Evolutionary conservation across 2,329 filamentous ascomycete species (phyloP), one percentile per base, ranked within the genome.

Genomic region (Diaporthe ampelina): DNA sequence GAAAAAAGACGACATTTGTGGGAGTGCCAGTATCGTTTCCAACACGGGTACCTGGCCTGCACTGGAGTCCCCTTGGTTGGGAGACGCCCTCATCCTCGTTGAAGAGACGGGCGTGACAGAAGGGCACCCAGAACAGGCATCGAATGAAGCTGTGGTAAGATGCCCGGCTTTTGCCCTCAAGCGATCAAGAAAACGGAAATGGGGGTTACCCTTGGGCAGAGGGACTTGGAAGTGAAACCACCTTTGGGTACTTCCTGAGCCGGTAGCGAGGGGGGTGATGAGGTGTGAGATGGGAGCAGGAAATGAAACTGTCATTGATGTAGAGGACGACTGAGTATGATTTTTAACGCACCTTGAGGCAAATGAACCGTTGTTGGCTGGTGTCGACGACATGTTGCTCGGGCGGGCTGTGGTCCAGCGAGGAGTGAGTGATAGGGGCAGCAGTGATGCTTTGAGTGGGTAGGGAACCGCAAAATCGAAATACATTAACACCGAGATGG

Each of bases 381-480:
- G 45, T 7, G 32, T 63, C 9, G 69, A 61, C 10, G 69, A 63
- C 70, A 72, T 72, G 32, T 24, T 45, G 1, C 29, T 32, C 6
- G 29, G 29, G 29, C 29, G 29, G 29, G 29, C 29, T 32, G 29
- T 32, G 29, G 29, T 32, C 29, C 29, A 32, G 29, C 29, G 45
- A 52, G 11, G 24, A 10, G 26, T 61, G 15, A 21, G 19, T 8
- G 57, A 19, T 6, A 45, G 17, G 13, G 15, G n/a, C 58, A 40
- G 37, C 35, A 61, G 37, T 8, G 21, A n/a, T 13, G 48, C 45
- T 50, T 4, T 50, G 48, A 50, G 48, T n/a, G 9, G 48, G 9
- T 0, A n/a, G 10, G 21, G 10, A 9, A 19, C 3, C 24, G 9
- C 9, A n/a, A 21, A 11, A 24, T 24, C 10, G 17, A 50, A 8